Evolutionary conservation across 306 rosid species (phyloP), one percentile per base, ranked within the genome.

Genomic region (Lithocarpus polystachyus): DNA sequence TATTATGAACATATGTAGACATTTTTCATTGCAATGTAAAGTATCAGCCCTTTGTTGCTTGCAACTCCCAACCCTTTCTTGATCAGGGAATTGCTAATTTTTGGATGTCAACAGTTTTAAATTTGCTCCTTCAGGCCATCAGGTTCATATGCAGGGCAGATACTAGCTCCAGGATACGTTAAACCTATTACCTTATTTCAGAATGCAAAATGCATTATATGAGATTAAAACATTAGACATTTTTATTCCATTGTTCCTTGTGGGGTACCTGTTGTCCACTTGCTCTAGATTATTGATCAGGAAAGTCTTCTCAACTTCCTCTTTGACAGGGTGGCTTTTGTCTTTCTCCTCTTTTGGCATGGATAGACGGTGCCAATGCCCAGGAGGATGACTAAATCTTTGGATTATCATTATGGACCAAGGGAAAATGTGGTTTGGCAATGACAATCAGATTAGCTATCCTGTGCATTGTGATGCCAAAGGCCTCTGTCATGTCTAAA

Each of bases 401-500:
- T 80, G 48, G 13, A 71, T 52, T 31, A 18, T 59, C 22, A 29
- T 17, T 29, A 37, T 37, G 3, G 26, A 20, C 75, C 74, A 71
- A 87, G 17, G 55, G 59, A 79, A 80, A 82, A 80, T 43, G 82
- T 3, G 90, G 90, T 70, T 67, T 89, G 65, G 91, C 89, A 45
- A 89, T 77, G 65, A 85, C 53, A 48, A 48, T 48, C 17, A 48
- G 53, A 48, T 48, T 13, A 48, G 53, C 17, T 48, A 48, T 48
- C 88, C 40, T 80, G 54, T 48, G 53, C 53, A 82, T 89, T 71
- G 90, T 84, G 80, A 92, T 92, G 73, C 94, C 91, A 56, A 92
- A 89, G 70, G 68, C 85, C 56, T 89, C 97, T 5, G 86, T 75
- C 84, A 87, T 82, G 73, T 94, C 94, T 82, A 90, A 71, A 72